phyloP scores from a whole-genome alignment of 805 yeast species.

The Brettanomyces sp. region DNA sequence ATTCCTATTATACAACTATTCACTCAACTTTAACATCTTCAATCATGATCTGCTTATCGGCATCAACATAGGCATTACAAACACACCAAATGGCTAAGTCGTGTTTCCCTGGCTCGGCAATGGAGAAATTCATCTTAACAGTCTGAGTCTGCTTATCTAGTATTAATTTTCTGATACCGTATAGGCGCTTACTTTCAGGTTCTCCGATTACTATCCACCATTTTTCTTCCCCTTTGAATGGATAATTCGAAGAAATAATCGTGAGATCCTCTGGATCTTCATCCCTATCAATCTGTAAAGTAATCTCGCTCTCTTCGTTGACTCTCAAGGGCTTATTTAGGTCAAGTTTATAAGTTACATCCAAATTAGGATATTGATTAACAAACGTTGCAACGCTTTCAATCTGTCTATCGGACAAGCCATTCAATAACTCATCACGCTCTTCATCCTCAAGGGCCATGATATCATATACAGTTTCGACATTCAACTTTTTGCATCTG shows the following conservation, averaged over 20 bases:
- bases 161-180: slow-evolving; percentile 60
- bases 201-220: slow-evolving; percentile 93
- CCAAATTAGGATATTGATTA: slow-evolving; percentile 83
- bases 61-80: slow-evolving; percentile 88
- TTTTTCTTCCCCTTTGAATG: slow-evolving; percentile 50
- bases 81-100: slow-evolving; percentile 70
- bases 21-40: slow-evolving; percentile 29
- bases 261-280: slow-evolving; percentile 62
- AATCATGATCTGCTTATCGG: slow-evolving; percentile 71
- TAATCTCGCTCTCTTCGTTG: slow-evolving; percentile 35
- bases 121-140: slow-evolving; percentile 43
- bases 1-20: not conserved
- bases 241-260: slow-evolving; percentile 53
- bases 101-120: slow-evolving; percentile 56
- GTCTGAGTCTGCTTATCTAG: slow-evolving; percentile 43
- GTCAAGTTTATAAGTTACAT: slow-evolving; percentile 46
- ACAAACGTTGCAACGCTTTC: slow-evolving; percentile 76
- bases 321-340: slow-evolving; percentile 31
- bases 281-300: slow-evolving; percentile 52
- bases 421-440: slow-evolving; percentile 50
- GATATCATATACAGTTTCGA: slow-evolving; percentile 72
- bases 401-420: slow-evolving; percentile 39
- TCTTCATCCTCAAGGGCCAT: slow-evolving; percentile 60
- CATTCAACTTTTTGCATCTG: slow-evolving; percentile 44
- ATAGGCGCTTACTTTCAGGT: slow-evolving; percentile 44